These are phyloP conservation scores for Arthrinium puccinioides DNA, from an alignment of 2,329 filamentous ascomycete species.

Conservation along the genomic window DNA sequence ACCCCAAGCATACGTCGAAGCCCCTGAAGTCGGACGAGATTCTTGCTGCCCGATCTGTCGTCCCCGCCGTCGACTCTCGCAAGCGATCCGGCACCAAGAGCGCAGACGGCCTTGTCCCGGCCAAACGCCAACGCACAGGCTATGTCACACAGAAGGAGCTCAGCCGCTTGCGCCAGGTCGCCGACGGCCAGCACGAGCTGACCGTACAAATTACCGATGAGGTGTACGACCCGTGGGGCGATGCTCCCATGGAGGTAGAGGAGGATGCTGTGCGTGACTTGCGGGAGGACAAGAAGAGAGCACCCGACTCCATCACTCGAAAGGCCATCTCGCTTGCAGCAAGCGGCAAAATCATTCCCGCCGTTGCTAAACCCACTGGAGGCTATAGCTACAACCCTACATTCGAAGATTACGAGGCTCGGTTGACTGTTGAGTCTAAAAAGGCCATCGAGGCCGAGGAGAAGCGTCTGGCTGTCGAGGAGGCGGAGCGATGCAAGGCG, in stretches of 20 bases:
- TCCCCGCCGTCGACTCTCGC: constrained; percentile 69
- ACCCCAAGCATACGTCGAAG: constrained; percentile 63
- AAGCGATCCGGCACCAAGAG: constrained; percentile 69
- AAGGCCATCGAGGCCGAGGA: constrained; percentile 75
- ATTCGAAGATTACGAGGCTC: constrained; percentile 76
- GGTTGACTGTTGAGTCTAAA: constrained; percentile 66
- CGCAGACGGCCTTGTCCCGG: constrained; percentile 63
- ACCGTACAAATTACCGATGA: constrained; percentile 52
- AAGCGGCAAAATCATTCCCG: constrained; percentile 70
- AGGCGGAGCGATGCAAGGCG: constrained; percentile 57
- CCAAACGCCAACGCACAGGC: constrained; percentile 69
- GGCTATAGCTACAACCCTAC: constrained; percentile 90
- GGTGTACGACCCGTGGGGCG: constrained; percentile 73
- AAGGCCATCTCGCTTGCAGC: constrained; percentile 77
- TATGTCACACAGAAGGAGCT: constrained; percentile 85
- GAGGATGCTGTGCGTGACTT: constrained; percentile 26
- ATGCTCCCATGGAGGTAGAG: constrained; percentile 24
- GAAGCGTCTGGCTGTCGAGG: constrained; percentile 60
- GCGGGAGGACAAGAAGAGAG: constrained; percentile 50
- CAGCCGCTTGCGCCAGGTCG: constrained; percentile 67
- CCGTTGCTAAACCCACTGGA: constrained; percentile 70
- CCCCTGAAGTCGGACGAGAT: constrained; percentile 87
- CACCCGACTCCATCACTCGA: constrained; percentile 67
- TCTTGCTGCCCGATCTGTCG: constrained; percentile 71
- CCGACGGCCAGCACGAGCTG: constrained; percentile 60